A percentile compares a stretch with the other conserved stretches of the same genome.
These are phyloP conservation scores for Triticum urartu DNA, from an alignment of 176 grass and related monocot species.

Conservation along the genomic window DNA sequence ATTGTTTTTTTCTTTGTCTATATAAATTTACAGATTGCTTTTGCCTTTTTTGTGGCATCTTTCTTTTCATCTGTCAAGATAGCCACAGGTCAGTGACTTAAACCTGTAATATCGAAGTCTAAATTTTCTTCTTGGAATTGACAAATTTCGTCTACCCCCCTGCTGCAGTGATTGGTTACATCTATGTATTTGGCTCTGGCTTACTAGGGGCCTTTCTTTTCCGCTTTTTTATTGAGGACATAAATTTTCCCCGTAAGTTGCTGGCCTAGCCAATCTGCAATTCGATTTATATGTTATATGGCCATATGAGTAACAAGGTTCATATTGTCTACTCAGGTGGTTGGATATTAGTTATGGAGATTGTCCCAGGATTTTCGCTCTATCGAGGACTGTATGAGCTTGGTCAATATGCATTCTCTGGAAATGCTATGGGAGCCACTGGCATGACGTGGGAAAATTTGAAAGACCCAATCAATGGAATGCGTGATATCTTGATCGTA, in stretches of 20 bases:
- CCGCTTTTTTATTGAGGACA: constrained; percentile 54
- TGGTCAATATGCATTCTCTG: constrained; percentile 57
- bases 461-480: constrained; percentile 57
- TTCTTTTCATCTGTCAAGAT: constrained; percentile 60
- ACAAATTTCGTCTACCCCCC: not conserved
- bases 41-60: constrained; percentile 48
- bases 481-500: constrained; percentile 52
- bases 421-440: constrained; percentile 32
- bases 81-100: constrained; percentile 53
- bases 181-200: constrained; percentile 72
- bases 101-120: constrained; percentile 5
- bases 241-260: constrained; percentile 59
- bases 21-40: constrained; percentile 69
- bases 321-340: constrained; percentile 32
- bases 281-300: constrained; percentile 12
- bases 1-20: constrained; percentile 54
- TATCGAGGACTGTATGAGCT: constrained; percentile 72
- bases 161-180: constrained; percentile 56
- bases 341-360: constrained; percentile 60
- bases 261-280: constrained; percentile 13
- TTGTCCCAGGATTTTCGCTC: constrained; percentile 69
- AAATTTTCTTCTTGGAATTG: constrained; percentile 14
- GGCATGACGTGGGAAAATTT: constrained; percentile 58
- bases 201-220: constrained; percentile 76
- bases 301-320: constrained; percentile 2